These are phyloP conservation scores for Colletotrichum coccodes DNA, from an alignment of 2,329 filamentous ascomycete genomes.

Conservation along the genomic window DNA sequence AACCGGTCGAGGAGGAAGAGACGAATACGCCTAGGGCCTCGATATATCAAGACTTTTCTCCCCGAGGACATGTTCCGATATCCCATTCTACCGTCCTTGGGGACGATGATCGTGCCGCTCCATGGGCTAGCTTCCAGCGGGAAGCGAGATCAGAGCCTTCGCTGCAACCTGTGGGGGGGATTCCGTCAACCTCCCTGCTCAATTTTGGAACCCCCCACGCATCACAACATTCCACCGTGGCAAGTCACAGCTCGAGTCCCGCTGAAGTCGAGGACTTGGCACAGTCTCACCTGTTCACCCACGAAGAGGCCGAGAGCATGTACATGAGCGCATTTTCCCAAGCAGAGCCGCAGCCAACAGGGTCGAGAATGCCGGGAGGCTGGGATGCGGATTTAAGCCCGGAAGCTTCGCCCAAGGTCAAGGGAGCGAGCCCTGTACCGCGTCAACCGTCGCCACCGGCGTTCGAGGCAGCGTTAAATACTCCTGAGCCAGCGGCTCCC, in stretches of 20 bases:
- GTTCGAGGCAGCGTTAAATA: not conserved
- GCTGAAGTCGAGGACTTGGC: constrained; percentile 61
- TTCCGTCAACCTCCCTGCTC: not conserved
- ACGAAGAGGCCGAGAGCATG: constrained; percentile 87
- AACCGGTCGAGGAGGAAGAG: constrained; percentile 46
- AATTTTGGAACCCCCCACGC: constrained; percentile 6
- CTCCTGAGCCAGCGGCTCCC: not conserved
- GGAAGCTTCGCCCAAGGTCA: not conserved
- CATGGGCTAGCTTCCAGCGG: constrained; percentile 44
- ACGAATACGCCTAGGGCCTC: constrained; percentile 66
- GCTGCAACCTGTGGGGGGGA: constrained; percentile 38
- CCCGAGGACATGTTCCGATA: constrained; percentile 13
- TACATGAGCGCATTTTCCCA: constrained; percentile 81
- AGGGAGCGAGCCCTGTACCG: not conserved
- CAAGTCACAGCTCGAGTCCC: constrained; percentile 39
- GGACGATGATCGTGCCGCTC: constrained; percentile 38
- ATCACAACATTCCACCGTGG: constrained; percentile 38
- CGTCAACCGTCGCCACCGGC: constrained; percentile 7
- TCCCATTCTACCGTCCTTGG: constrained; percentile 34
- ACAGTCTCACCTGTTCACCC: constrained; percentile 77
- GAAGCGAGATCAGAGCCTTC: constrained; percentile 50
- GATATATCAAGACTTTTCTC: constrained; percentile 48
- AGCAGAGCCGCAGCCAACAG: constrained; percentile 44
- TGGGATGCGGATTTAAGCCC: constrained; percentile 55
- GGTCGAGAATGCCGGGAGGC: constrained; percentile 58